Conservation (phyloP, 1,284 basidiomycete species). For the Spongispora temasekensis region DNA sequence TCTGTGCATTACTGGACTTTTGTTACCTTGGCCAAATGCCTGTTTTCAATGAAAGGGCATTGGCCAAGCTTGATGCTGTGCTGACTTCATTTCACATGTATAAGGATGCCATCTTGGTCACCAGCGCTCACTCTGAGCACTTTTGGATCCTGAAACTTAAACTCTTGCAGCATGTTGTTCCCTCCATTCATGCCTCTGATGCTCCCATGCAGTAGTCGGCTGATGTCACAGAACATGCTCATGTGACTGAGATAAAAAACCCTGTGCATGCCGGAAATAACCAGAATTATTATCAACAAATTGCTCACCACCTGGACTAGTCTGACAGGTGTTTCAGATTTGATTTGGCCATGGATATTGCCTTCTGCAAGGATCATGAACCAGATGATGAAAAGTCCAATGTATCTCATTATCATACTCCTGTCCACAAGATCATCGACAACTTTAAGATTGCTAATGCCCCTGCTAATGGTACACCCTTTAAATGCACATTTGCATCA, state of each 20-base stretch:
- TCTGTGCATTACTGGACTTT: background rate
- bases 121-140: background rate
- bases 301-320: background rate
- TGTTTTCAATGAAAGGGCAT: background rate
- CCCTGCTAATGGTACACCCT: background rate
- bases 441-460: background rate
- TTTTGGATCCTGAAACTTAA: constrained; percentile 4
- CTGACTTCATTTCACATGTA: constrained; percentile 1
- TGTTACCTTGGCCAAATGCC: background rate
- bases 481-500: background rate
- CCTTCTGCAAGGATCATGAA: background rate
- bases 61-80: background rate
- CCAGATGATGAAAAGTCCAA: background rate
- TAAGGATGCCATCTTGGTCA: background rate
- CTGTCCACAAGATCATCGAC: background rate
- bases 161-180: background rate
- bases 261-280: background rate
- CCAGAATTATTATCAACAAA: background rate
- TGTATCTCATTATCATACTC: background rate
- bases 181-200: background rate
- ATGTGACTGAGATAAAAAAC: background rate
- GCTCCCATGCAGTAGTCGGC: background rate
- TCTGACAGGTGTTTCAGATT: background rate
- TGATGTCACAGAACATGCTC: background rate
- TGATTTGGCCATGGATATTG: background rate